Conservation (phyloP, 2,329 filamentous ascomycete species). For the Pezicula rhizophila region DNA sequence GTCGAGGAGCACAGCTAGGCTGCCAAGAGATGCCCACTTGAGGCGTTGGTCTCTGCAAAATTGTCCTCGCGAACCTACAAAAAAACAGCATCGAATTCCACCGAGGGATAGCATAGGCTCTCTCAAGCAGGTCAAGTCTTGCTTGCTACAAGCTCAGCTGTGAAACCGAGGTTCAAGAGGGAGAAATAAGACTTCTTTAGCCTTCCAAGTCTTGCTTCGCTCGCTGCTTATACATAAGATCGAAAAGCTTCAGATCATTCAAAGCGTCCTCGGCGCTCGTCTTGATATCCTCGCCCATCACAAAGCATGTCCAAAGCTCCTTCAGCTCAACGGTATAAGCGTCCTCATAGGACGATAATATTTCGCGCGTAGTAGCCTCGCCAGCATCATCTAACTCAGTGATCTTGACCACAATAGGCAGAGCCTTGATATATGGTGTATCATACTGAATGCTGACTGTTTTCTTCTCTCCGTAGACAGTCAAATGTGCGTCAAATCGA, state of each 20-base stretch:
- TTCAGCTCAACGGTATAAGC: conserved; percentile 33
- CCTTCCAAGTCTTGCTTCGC: not conserved
- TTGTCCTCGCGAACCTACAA: no score
- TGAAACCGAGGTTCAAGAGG: no score
- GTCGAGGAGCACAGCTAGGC: no score
- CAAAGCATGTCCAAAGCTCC: conserved; percentile 27
- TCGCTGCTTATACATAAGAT: conserved; percentile 9
- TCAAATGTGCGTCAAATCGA: conserved; percentile 44
- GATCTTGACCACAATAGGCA: conserved; percentile 37
- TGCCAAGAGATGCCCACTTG: no score
- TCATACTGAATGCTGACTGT: conserved; percentile 49
- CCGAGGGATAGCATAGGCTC: no score
- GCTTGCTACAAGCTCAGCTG: no score
- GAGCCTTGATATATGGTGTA: conserved; percentile 50
- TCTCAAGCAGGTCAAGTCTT: no score
- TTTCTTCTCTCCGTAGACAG: conserved; percentile 47
- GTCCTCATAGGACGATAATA: conserved; percentile 35
- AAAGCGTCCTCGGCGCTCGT: conserved; percentile 26
- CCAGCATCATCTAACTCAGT: conserved; percentile 36
- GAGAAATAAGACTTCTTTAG: no score
- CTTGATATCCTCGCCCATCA: conserved; percentile 24
- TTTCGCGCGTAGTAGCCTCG: conserved; percentile 30
- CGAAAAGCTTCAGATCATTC: conserved; percentile 15
- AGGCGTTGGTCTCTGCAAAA: no score
- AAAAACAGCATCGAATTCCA: no score